phyloP scores from a whole-genome alignment of 495 filamentous ascomycete genomes.

The Pyrenopolyporus hunteri region DNA sequence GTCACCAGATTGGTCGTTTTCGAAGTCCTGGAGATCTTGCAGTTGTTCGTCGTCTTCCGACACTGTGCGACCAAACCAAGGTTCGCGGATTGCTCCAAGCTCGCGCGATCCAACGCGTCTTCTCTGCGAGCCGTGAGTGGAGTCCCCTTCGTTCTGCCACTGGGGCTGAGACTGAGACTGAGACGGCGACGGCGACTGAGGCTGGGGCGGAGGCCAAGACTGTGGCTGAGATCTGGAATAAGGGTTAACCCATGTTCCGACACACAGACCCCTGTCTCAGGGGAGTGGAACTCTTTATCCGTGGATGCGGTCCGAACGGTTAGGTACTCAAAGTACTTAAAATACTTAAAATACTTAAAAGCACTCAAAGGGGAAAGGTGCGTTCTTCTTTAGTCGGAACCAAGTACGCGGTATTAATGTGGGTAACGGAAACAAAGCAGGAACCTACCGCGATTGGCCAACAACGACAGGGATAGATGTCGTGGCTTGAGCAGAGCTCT shows the following conservation, averaged over 20 bases:
- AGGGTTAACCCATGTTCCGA: conserved; percentile 5
- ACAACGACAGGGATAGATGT: neutral
- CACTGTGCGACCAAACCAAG: neutral
- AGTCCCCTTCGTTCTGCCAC: neutral
- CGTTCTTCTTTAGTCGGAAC: no score
- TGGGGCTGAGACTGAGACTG: neutral
- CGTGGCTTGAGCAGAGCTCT: no score
- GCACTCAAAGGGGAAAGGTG: no score
- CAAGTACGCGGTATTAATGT: no score
- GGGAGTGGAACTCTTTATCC: no score
- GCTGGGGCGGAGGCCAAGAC: neutral
- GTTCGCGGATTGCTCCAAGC: conserved; percentile 4
- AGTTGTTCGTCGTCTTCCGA: neutral
- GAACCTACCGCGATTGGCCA: conserved; percentile 1
- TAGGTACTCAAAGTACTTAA: no score
- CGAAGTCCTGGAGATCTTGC: neutral
- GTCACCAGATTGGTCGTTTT: neutral
- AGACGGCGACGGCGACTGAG: no score
- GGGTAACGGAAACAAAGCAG: neutral
- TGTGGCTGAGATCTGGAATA: conserved; percentile 15
- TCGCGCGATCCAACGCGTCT: neutral
- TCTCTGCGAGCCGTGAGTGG: no score
- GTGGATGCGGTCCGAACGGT: no score
- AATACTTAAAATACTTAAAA: no score
- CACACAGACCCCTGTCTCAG: no score